Evolutionary conservation across 345 rosid genomes (phyloP).

Genomic region (Excoecaria agallocha): DNA sequence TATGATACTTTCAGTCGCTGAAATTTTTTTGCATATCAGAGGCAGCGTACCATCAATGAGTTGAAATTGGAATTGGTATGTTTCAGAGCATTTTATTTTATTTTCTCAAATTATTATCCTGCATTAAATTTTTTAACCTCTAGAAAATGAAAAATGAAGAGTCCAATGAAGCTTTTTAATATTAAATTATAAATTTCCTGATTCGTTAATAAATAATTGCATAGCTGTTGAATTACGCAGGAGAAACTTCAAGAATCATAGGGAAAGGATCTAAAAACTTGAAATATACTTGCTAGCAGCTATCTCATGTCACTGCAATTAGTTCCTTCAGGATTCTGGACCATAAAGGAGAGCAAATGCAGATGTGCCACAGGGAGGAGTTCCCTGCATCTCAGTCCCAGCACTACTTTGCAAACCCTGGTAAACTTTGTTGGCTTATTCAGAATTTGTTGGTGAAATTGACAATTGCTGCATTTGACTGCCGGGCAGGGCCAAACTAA

Average conservation of each 20-base stretch:
- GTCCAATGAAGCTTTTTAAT: background rate
- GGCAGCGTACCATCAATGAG: constrained; percentile 43
- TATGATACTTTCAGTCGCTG: constrained; percentile 50
- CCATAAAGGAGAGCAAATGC: background rate
- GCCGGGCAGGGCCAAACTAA: too few relatives aligned
- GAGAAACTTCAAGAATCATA: constrained; percentile 27
- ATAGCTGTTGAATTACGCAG: constrained; percentile 22
- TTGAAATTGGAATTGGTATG: constrained; percentile 53
- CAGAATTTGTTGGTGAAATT: background rate
- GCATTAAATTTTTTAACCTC: background rate
- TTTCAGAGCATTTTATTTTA: constrained; percentile 12
- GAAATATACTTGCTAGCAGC: background rate
- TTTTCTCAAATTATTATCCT: background rate
- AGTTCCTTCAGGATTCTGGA: background rate
- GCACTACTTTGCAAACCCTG: background rate
- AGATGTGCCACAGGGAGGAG: background rate
- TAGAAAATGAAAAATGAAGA: constrained; percentile 3
- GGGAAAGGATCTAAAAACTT: constrained; percentile 6
- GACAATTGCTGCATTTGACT: too few relatives aligned
- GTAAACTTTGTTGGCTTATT: background rate
- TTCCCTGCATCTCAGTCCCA: background rate
- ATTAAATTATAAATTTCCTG: background rate
- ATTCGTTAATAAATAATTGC: background rate
- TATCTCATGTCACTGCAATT: background rate
- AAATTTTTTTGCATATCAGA: constrained; percentile 63